Conservation (phyloP, 2,329 filamentous ascomycete genomes). For the Sarocladium strictum region DNA sequence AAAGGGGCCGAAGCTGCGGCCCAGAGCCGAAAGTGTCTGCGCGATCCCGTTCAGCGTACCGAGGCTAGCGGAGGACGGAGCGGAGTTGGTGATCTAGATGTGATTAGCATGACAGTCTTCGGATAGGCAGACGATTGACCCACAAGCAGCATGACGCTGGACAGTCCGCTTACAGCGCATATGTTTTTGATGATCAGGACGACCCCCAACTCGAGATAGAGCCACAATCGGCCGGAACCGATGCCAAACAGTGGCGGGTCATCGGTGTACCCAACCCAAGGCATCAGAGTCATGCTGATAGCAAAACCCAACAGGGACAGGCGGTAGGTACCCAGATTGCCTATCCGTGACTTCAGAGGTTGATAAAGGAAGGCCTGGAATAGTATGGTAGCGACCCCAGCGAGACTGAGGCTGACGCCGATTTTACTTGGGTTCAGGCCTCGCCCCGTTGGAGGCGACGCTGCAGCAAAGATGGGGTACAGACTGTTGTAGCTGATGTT, state of each 20-base stretch:
- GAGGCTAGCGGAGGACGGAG: conserved; percentile 76
- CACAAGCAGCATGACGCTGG: conserved; percentile 82
- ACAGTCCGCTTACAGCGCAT: conserved; percentile 81
- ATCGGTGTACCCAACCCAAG: conserved; percentile 76
- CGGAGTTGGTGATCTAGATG: conserved; percentile 81
- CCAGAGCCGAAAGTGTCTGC: conserved; percentile 86
- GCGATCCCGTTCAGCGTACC: conserved; percentile 90
- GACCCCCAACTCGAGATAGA: conserved; percentile 75
- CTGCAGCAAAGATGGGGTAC: conserved; percentile 87
- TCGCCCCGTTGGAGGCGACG: conserved; percentile 69
- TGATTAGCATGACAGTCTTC: neutral
- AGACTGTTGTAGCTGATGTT: conserved; percentile 95
- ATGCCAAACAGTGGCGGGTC: conserved; percentile 49
- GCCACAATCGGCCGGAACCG: conserved; percentile 58
- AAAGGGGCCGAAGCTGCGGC: conserved; percentile 82
- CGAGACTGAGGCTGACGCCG: conserved; percentile 77
- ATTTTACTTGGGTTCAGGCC: conserved; percentile 72
- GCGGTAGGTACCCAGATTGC: conserved; percentile 81
- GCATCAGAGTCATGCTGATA: conserved; percentile 78
- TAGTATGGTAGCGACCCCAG: conserved; percentile 76
- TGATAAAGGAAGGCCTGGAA: conserved; percentile 88
- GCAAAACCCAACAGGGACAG: conserved; percentile 73
- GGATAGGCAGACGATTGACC: conserved; percentile 23
- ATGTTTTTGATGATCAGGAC: conserved; percentile 86
- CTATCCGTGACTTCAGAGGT: conserved; percentile 68